Evolutionary conservation across 805 yeast species (phyloP).

Genomic region (Lipomyces spencermartinsiae): DNA sequence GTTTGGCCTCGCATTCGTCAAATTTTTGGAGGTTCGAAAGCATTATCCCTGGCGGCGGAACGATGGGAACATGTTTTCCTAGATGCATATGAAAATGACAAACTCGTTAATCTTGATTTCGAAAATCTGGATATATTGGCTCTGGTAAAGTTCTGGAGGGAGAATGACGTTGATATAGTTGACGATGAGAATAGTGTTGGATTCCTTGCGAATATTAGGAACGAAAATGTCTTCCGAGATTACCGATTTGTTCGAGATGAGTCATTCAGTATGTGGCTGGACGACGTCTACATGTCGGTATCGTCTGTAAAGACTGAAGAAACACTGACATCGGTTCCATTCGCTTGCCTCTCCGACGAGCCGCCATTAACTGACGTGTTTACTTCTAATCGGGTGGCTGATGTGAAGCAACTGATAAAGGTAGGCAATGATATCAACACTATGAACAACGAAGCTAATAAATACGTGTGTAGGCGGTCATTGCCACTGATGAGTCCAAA

Average conservation of each 20-base stretch:
- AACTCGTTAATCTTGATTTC: conserved; percentile 49
- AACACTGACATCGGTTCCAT: conserved; percentile 17
- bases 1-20: conserved; percentile 76
- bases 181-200: conserved; percentile 22
- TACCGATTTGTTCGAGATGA: conserved; percentile 52
- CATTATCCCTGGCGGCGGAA: conserved; percentile 58
- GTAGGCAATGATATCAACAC: conserved; percentile 3
- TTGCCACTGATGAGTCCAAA: conserved; percentile 58
- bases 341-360: conserved; percentile 14
- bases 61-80: conserved; percentile 73
- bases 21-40: conserved; percentile 64
- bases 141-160: conserved; percentile 70
- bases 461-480: conserved; percentile 51
- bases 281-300: conserved; percentile 18
- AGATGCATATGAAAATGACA: conserved; percentile 62
- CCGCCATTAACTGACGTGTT: not conserved
- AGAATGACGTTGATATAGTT: conserved; percentile 49
- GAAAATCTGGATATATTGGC: conserved; percentile 56
- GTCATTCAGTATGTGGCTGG: conserved; percentile 20
- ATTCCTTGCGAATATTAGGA: conserved; percentile 14
- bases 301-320: conserved; percentile 28
- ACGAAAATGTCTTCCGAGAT: conserved; percentile 6
- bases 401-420: conserved; percentile 40
- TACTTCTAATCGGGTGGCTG: conserved; percentile 8
- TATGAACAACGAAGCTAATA: not conserved